phyloP scores from a whole-genome alignment of 1,284 basidiomycete genomes.

The Ustilago sp. region DNA sequence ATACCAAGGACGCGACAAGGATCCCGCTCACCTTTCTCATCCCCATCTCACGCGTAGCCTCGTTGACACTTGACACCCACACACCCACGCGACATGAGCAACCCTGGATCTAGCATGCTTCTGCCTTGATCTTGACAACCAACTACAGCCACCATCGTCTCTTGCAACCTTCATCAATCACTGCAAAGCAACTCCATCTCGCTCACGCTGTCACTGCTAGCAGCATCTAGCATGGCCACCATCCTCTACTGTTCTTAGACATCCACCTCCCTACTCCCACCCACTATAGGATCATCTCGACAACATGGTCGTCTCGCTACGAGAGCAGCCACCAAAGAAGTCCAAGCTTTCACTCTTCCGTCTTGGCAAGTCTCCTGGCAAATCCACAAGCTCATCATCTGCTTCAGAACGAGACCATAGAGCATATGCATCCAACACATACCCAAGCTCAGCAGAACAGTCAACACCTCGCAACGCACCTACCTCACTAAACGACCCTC shows the following conservation, averaged over 20 bases:
- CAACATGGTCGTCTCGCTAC: constrained; percentile 36
- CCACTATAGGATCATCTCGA: neutral
- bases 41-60: neutral
- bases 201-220: neutral
- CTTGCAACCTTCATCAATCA: neutral
- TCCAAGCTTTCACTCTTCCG: constrained; percentile 49
- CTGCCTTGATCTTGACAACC: neutral
- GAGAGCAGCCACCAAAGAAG: constrained; percentile 32
- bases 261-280: neutral
- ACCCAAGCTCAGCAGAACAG: neutral
- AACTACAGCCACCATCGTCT: neutral
- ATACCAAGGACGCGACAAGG: neutral
- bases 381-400: neutral
- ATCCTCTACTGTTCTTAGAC: neutral
- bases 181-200: neutral
- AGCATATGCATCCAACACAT: neutral
- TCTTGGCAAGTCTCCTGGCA: constrained; percentile 27
- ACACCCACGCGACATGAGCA: neutral
- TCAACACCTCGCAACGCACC: neutral
- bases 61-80: neutral
- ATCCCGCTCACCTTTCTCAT: neutral
- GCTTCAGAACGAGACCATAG: neutral
- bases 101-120: neutral
- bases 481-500: neutral
- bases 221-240: neutral